Conservation (phyloP, 352 stramenopile species). For the Globisporangium paroecandrum region DNA sequence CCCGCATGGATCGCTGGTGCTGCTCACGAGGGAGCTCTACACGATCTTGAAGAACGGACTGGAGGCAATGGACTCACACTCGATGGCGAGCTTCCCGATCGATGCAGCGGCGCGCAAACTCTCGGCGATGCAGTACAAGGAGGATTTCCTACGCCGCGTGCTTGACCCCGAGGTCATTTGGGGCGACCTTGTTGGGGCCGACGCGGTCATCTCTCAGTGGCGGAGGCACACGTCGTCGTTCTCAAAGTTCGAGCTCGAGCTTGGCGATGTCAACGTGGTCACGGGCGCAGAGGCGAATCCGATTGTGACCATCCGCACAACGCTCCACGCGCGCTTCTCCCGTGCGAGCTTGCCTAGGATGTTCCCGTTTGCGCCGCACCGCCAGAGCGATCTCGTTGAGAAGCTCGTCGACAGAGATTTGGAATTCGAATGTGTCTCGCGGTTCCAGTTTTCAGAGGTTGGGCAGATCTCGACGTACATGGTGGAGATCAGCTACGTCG, state of each 20-base stretch:
- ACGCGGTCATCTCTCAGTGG: not conserved
- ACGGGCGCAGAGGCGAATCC: not conserved
- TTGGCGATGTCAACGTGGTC: not conserved
- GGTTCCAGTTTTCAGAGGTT: not conserved
- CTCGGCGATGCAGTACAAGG: not conserved
- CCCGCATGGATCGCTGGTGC: not conserved
- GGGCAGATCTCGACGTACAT: not conserved
- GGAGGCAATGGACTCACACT: not conserved
- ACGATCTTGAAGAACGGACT: not conserved
- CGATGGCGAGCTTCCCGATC: not conserved
- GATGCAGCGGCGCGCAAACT: not conserved
- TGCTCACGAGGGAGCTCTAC: not conserved
- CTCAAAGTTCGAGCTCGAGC: not conserved
- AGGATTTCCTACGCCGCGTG: not conserved
- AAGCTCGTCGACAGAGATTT: not conserved
- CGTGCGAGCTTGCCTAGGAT: not conserved
- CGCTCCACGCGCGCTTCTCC: not conserved
- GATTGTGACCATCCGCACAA: not conserved
- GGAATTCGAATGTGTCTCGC: not conserved
- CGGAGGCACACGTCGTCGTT: not conserved
- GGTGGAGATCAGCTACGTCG: not conserved
- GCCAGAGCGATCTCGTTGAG: not conserved
- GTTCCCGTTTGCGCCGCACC: not conserved
- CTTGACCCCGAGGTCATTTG: not conserved
- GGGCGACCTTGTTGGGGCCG: not conserved